Conservation (phyloP, 441 rosid species). For the Theobroma grandiflorum region DNA sequence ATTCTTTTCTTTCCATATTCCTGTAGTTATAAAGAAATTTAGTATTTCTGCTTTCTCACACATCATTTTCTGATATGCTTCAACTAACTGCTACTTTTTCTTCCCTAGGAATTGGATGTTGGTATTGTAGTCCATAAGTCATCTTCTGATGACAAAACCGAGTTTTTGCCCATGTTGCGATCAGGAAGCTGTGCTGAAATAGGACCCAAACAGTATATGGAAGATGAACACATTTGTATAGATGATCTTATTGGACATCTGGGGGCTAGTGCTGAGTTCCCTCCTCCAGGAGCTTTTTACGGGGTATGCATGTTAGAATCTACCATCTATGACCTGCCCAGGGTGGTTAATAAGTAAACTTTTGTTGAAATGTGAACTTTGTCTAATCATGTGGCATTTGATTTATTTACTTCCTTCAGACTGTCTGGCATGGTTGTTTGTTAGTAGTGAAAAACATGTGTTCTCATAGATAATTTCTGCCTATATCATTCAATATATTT, state of each 20-base stretch:
- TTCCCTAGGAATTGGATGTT: conserved; percentile 70
- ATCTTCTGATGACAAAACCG: conserved; percentile 61
- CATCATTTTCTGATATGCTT: background rate
- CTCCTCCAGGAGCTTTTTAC: conserved; percentile 84
- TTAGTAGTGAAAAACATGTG: background rate
- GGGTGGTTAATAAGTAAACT: background rate
- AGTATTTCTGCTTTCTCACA: background rate
- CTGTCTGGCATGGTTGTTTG: background rate
- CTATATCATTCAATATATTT: background rate
- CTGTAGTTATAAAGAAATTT: background rate
- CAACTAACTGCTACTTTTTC: conserved; percentile 32
- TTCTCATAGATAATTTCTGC: background rate
- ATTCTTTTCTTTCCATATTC: background rate
- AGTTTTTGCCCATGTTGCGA: conserved; percentile 67
- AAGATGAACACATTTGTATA: conserved; percentile 91
- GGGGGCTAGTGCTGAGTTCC: conserved; percentile 47
- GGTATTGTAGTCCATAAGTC: conserved; percentile 57
- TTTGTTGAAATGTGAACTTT: background rate
- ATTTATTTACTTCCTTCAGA: conserved; percentile 1
- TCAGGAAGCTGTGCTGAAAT: conserved; percentile 95
- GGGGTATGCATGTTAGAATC: conserved; percentile 61
- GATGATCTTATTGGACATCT: conserved; percentile 78
- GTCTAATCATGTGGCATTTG: background rate
- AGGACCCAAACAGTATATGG: conserved; percentile 90
- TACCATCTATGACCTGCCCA: background rate